These are phyloP conservation scores for Trebouxia sp. DNA, from an alignment of 139 green algal species.

Conservation along the genomic window DNA sequence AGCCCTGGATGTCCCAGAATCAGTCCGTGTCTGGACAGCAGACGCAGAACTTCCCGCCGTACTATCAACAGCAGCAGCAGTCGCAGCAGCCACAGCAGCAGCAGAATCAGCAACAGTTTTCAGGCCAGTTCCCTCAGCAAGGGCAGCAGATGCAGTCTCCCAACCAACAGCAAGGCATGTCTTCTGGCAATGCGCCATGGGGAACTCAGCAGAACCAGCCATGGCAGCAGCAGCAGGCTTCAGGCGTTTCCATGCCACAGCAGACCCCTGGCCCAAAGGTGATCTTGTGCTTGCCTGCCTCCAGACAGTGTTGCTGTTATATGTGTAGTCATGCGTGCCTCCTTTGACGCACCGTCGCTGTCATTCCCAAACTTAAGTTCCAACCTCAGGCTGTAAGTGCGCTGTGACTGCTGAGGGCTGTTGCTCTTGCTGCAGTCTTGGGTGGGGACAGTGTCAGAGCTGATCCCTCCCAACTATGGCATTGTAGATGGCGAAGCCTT, in stretches of 20 bases:
- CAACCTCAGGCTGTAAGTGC: too few species aligned
- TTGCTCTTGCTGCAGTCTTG: slow-evolving; percentile 37
- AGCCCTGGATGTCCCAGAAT: slow-evolving; percentile 1
- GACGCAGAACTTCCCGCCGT: background rate
- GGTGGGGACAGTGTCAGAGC: slow-evolving; percentile 55
- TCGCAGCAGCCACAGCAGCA: background rate
- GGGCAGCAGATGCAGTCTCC: background rate
- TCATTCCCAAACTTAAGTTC: too few species aligned
- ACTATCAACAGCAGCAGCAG: background rate
- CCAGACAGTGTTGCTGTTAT: too few species aligned
- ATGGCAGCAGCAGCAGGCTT: slow-evolving; percentile 25
- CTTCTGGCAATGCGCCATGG: background rate
- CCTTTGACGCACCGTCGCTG: too few species aligned
- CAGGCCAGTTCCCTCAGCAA: background rate
- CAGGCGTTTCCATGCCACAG: too few species aligned
- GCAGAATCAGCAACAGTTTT: background rate
- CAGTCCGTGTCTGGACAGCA: background rate
- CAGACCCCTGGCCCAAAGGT: background rate
- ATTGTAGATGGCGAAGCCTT: slow-evolving; percentile 66
- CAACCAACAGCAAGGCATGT: background rate
- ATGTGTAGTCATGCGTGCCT: too few species aligned
- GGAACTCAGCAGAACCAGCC: background rate
- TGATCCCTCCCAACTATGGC: slow-evolving; percentile 71
- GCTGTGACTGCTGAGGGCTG: too few species aligned
- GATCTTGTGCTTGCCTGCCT: background rate